Percentiles rank a stretch among this genome's conserved stretches.
Conservation (phyloP, 768 basidiomycete species). For the Calocera viscosa region DNA sequence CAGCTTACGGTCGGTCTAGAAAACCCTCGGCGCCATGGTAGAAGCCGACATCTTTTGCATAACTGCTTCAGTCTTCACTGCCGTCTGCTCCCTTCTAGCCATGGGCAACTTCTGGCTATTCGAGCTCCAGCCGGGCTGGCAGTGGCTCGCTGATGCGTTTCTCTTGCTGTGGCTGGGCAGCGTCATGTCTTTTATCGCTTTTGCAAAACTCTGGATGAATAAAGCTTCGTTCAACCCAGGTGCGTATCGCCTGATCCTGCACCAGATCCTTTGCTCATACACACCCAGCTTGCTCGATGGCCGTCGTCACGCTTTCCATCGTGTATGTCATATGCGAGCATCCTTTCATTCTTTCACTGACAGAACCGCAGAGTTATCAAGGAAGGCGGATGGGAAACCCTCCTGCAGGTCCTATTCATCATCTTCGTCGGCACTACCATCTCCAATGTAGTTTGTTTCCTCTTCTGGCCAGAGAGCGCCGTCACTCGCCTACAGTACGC, state of each 20-base stretch:
- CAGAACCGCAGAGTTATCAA: conserved; percentile 51
- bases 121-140: conserved; percentile 54
- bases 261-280: neutral
- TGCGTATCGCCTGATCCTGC: conserved; percentile 18
- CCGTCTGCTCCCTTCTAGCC: conserved; percentile 58
- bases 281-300: conserved; percentile 65
- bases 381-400: conserved; percentile 68
- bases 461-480: conserved; percentile 71
- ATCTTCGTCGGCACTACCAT: conserved; percentile 61
- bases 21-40: conserved; percentile 83
- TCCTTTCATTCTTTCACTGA: neutral
- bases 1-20: conserved; percentile 22
- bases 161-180: conserved; percentile 74
- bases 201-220: conserved; percentile 83
- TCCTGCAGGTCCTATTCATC: conserved; percentile 64
- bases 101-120: conserved; percentile 73
- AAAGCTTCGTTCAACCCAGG: conserved; percentile 87
- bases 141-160: conserved; percentile 59
- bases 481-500: conserved; percentile 57
- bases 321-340: conserved; percentile 37
- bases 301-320: conserved; percentile 66
- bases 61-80: conserved; percentile 54
- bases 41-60: conserved; percentile 78
- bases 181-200: conserved; percentile 69
- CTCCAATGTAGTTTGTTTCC: conserved; percentile 74